Evolutionary conservation across 192 early-diverging fungal genomes (phyloP).

Genomic region (Linnemannia zychae): DNA sequence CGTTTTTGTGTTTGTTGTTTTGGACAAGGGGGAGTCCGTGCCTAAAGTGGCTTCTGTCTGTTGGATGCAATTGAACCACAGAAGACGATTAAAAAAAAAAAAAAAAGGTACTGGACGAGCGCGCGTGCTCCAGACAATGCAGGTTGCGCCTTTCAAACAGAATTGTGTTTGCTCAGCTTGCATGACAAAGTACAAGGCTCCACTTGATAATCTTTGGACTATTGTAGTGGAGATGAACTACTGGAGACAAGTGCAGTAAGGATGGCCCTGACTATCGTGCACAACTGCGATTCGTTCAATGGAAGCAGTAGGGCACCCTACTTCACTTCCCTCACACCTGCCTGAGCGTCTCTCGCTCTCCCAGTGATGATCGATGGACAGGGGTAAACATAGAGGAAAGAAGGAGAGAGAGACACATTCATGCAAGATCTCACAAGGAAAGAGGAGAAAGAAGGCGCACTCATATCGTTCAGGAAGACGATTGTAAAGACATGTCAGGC

Average conservation of each 20-base stretch:
- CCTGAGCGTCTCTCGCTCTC: background rate
- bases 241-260: background rate
- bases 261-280: background rate
- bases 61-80: background rate
- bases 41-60: background rate
- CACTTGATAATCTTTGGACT: background rate
- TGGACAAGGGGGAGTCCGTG: background rate
- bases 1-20: background rate
- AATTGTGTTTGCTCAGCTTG: constrained; percentile 6
- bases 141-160: background rate
- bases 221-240: background rate
- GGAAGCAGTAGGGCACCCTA: background rate
- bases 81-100: background rate
- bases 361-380: background rate
- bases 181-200: background rate
- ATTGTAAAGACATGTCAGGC: too few species aligned
- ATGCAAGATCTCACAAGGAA: too few species aligned
- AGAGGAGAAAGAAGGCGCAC: too few species aligned
- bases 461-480: too few species aligned
- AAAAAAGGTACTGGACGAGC: background rate
- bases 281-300: constrained; percentile 6
- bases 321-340: background rate
- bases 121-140: background rate
- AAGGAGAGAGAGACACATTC: too few species aligned
- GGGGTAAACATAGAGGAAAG: too few species aligned